These are phyloP conservation scores for Pichia sp. DNA, from an alignment of 1,139 yeast species.

Conservation along the genomic window DNA sequence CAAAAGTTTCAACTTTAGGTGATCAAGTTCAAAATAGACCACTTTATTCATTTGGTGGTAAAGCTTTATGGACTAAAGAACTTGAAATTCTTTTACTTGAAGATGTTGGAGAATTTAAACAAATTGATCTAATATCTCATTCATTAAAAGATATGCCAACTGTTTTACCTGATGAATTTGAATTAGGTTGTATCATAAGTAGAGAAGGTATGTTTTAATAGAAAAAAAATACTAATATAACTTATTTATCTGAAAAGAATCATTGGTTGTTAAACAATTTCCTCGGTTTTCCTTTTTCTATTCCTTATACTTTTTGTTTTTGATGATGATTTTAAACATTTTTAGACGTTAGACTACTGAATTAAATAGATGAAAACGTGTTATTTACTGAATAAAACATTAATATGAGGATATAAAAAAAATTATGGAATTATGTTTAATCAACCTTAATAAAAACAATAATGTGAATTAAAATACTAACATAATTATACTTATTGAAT, in stretches of 20 bases:
- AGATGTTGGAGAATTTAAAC: conserved; percentile 55
- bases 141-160: conserved; percentile 96
- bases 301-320: neutral
- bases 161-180: conserved; percentile 80
- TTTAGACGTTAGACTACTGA: conserved; percentile 52
- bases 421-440: no score
- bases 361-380: conserved; percentile 33
- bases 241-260: neutral
- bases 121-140: conserved; percentile 86
- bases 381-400: conserved; percentile 13
- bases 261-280: neutral
- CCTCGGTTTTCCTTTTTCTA: neutral
- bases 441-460: no score
- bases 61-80: conserved; percentile 94
- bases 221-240: neutral
- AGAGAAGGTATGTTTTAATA: conserved; percentile 49
- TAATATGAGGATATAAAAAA: neutral
- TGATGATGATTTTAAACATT: conserved; percentile 27
- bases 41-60: conserved; percentile 91
- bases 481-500: neutral
- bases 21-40: conserved; percentile 85
- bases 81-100: conserved; percentile 69
- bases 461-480: conserved; percentile 10
- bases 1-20: conserved; percentile 82
- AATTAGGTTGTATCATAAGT: conserved; percentile 77